These are phyloP conservation scores for Dipteronia sinensis DNA, from an alignment of 345 rosid species.

Conservation along the genomic window DNA sequence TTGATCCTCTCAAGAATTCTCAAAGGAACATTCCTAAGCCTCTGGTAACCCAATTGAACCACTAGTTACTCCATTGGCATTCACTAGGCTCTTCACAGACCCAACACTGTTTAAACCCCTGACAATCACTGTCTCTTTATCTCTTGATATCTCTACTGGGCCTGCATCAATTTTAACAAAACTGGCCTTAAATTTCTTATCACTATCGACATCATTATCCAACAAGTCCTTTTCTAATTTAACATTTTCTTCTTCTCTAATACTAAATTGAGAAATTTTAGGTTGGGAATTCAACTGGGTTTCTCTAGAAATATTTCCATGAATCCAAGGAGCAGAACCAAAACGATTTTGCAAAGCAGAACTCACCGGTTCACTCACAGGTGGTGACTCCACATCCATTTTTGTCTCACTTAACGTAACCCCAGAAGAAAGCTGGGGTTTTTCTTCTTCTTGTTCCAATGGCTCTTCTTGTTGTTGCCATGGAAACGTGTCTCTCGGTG, in stretches of 20 bases:
- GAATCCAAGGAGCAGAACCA: conserved; percentile 68
- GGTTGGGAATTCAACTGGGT: conserved; percentile 28
- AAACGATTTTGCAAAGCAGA: conserved; percentile 26
- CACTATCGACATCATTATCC: conserved; percentile 18
- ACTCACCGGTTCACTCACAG: conserved; percentile 32
- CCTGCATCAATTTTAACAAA: conserved; percentile 13
- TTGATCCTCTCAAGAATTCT: conserved; percentile 87
- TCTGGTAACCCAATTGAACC: conserved; percentile 36
- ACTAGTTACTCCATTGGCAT: conserved; percentile 10
- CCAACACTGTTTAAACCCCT: conserved; percentile 17
- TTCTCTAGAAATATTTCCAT: conserved; percentile 34
- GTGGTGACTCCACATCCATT: conserved; percentile 23
- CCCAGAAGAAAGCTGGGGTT: conserved; percentile 26
- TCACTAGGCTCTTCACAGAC: conserved; percentile 10
- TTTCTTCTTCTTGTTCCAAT: conserved; percentile 24
- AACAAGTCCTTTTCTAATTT: conserved; percentile 9
- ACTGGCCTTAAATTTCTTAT: neutral
- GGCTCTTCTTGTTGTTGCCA: conserved; percentile 60
- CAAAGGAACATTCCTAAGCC: conserved; percentile 72
- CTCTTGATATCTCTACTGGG: neutral
- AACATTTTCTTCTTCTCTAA: conserved; percentile 10
- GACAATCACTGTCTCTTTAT: conserved; percentile 13
- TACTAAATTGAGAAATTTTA: conserved; percentile 9
- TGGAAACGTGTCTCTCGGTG: conserved; percentile 56
- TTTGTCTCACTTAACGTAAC: conserved; percentile 24